Evolutionary conservation across 164 flowering plant genomes (phyloP).

Genomic region (Magnolia kwangsiensis): DNA sequence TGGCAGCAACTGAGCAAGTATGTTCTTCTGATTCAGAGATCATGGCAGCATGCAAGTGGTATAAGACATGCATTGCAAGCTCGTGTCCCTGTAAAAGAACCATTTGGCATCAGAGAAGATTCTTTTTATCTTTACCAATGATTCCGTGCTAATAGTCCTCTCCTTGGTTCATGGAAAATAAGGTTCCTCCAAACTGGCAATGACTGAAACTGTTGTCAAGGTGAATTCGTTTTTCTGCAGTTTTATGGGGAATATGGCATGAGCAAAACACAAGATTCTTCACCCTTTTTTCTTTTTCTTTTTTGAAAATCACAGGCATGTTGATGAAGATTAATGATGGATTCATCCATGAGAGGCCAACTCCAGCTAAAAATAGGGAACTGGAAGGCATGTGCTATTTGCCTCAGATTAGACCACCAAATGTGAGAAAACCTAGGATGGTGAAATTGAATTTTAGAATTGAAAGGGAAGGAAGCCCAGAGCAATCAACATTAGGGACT

Average conservation of each 20-base stretch:
- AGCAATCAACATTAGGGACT: no score
- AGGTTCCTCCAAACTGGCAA: background rate
- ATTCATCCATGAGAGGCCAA: background rate
- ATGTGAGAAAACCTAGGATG: no score
- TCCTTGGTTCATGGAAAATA: no score
- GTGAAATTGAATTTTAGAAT: no score
- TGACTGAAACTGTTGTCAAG: background rate
- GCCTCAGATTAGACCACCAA: no score
- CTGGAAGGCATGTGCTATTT: background rate
- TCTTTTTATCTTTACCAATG: background rate
- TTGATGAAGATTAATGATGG: background rate
- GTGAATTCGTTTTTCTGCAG: background rate
- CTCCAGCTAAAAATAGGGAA: background rate
- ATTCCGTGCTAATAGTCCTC: no score
- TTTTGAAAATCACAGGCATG: background rate
- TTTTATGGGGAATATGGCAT: no score
- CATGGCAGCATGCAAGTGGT: constrained; percentile 59
- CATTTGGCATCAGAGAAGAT: background rate
- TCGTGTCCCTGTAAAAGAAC: constrained; percentile 77
- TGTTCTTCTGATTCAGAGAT: constrained; percentile 30
- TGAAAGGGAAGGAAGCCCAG: no score
- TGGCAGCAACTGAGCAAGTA: constrained; percentile 42
- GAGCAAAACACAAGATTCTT: no score
- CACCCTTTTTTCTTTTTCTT: background rate
- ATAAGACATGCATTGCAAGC: constrained; percentile 74